Evolutionary conservation across 345 rosid genomes (phyloP).

Genomic region (Hirschfeldia incana): DNA sequence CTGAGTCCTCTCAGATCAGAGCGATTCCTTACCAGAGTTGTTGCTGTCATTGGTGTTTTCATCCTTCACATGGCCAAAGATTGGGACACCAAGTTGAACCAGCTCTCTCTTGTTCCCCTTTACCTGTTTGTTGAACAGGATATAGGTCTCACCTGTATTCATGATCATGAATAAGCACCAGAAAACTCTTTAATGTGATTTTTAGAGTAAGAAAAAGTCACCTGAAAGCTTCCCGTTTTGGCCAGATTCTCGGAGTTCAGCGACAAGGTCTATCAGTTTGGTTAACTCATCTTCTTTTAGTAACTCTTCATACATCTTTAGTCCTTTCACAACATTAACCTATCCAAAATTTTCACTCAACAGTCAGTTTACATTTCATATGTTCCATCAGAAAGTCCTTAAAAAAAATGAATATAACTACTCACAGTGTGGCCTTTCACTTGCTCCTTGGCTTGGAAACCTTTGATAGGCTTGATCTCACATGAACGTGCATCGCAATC

Average conservation of each 20-base stretch:
- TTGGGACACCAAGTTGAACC: conserved; percentile 83
- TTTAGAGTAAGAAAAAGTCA: conserved; percentile 19
- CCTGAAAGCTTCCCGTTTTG: conserved; percentile 86
- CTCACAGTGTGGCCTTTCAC: conserved; percentile 92
- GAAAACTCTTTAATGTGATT: neutral
- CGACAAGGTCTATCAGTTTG: conserved; percentile 61
- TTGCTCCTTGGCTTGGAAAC: conserved; percentile 85
- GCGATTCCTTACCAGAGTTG: conserved; percentile 50
- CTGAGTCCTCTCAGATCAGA: neutral
- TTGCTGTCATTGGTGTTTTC: conserved; percentile 45
- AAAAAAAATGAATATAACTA: conserved; percentile 9
- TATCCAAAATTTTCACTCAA: conserved; percentile 33
- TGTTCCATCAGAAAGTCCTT: neutral
- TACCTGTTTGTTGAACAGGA: conserved; percentile 80
- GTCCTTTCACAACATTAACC: conserved; percentile 96
- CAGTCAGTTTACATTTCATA: neutral
- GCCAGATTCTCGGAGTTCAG: conserved; percentile 73
- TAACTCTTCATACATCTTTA: conserved; percentile 75
- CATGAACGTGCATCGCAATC: conserved; percentile 56
- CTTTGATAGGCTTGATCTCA: conserved; percentile 76
- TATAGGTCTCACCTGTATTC: conserved; percentile 72
- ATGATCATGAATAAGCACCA: conserved; percentile 21
- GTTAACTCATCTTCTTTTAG: conserved; percentile 74
- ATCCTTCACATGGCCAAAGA: conserved; percentile 69
- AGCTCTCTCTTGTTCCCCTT: conserved; percentile 89